A percentile compares a stretch with the other conserved stretches of the same genome.
Conservation (phyloP, 2,329 filamentous ascomycete species). For the Aphanoascus verrucosus region DNA sequence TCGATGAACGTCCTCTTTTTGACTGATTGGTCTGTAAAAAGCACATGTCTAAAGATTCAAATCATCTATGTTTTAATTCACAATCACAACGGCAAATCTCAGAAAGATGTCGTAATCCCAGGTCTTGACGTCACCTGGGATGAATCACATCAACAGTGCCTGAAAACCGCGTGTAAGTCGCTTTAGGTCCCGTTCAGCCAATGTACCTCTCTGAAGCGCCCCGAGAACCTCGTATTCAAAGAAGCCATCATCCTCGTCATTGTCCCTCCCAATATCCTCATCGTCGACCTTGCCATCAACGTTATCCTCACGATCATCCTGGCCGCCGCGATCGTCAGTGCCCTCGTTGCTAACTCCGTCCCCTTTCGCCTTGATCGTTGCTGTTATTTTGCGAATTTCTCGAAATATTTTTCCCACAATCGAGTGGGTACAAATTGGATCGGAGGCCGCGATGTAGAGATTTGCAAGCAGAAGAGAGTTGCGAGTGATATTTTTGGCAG, state of each 20-base stretch:
- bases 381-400: conserved; percentile 8
- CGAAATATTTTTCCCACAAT: conserved; percentile 11
- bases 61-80: no score
- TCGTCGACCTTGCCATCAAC: no score
- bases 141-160: conserved; percentile 8
- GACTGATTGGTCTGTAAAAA: no score
- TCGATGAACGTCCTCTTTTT: no score
- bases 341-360: no score
- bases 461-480: conserved; percentile 9
- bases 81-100: no score
- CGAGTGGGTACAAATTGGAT: conserved; percentile 7
- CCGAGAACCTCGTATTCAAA: conserved; percentile 1
- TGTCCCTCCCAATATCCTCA: not conserved
- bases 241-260: conserved; percentile 2
- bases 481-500: not conserved
- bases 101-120: no score
- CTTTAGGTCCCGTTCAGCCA: not conserved
- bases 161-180: conserved; percentile 7
- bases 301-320: not conserved
- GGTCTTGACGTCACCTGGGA: not conserved
- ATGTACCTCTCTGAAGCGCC: not conserved
- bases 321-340: not conserved
- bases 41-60: no score
- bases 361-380: not conserved
- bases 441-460: conserved; percentile 8